phyloP scores from a whole-genome alignment of 352 stramenopile genomes.

The Phytophthora fragariae region DNA sequence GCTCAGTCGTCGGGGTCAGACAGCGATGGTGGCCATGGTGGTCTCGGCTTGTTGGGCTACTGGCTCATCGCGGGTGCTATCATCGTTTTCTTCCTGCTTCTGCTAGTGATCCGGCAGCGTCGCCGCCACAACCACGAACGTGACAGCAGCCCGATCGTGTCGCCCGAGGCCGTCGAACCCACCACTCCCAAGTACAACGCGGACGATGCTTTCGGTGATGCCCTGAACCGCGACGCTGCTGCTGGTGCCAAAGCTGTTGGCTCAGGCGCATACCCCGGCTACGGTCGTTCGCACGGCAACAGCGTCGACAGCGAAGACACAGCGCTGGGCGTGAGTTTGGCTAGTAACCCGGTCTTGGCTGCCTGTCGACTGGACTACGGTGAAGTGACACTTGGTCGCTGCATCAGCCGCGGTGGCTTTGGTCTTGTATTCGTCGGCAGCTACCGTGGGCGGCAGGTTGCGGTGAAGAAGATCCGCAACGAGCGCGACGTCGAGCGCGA shows the following conservation, averaged over 20 bases:
- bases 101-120: slow-evolving; percentile 44
- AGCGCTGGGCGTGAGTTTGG: slow-evolving; percentile 37
- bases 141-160: slow-evolving; percentile 33
- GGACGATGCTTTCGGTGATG: slow-evolving; percentile 31
- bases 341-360: slow-evolving; percentile 44
- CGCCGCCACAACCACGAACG: slow-evolving; percentile 29
- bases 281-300: slow-evolving; percentile 33
- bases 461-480: slow-evolving; percentile 58
- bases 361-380: slow-evolving; percentile 44
- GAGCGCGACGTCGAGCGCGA: slow-evolving; percentile 40
- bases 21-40: slow-evolving; percentile 10
- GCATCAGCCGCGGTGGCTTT: slow-evolving; percentile 50
- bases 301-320: slow-evolving; percentile 39
- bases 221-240: slow-evolving; percentile 18
- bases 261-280: slow-evolving; percentile 16
- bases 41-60: slow-evolving; percentile 34
- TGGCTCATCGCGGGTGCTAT: slow-evolving; percentile 47
- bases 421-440: slow-evolving; percentile 56
- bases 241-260: not conserved
- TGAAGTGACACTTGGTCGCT: slow-evolving; percentile 46
- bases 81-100: slow-evolving; percentile 43
- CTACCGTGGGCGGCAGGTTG: slow-evolving; percentile 45
- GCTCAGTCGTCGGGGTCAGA: slow-evolving; percentile 27
- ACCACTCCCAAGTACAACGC: slow-evolving; percentile 35
- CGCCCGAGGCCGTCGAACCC: slow-evolving; percentile 30